Evolutionary conservation across 2,329 filamentous ascomycete species (phyloP).

Genomic region (Sclerotinia nivalis): DNA sequence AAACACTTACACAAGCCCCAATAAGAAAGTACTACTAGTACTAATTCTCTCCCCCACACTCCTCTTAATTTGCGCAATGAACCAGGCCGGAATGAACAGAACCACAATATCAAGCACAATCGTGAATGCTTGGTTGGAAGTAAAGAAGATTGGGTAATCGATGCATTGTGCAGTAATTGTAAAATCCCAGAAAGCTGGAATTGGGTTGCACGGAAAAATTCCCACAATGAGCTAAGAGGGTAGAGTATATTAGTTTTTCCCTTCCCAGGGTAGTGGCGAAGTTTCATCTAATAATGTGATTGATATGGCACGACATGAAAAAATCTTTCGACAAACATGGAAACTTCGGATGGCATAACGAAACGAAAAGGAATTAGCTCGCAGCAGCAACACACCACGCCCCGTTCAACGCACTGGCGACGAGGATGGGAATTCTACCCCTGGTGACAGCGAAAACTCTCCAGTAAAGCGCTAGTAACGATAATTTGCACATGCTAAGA

Average conservation of each 20-base stretch:
- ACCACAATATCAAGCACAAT: conserved; percentile 10
- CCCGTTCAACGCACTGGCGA: not conserved
- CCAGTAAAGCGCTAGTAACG: conserved; percentile 16
- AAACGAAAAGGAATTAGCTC: not conserved
- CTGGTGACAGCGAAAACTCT: conserved; percentile 1
- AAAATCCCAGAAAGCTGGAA: conserved; percentile 11
- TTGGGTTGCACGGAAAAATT: not conserved
- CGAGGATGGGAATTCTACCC: not conserved
- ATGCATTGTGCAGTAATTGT: not conserved
- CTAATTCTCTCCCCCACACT: conserved; percentile 5
- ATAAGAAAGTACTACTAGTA: conserved; percentile 6
- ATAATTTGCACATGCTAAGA: conserved; percentile 14
- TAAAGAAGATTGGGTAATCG: conserved; percentile 8
- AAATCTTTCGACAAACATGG: not conserved
- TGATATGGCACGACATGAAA: not conserved
- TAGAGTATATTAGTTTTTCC: not conserved
- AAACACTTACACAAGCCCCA: conserved; percentile 5
- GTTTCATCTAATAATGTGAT: not conserved
- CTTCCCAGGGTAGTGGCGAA: too few relatives aligned
- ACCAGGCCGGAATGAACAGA: conserved; percentile 14
- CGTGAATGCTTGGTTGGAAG: conserved; percentile 14
- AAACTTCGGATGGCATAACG: not conserved
- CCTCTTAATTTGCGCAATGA: conserved; percentile 10
- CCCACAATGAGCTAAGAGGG: not conserved
- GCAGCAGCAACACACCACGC: conserved; percentile 16